Conservation (phyloP, 176 grass and related monocot species). For the Puccinellia tenuiflora region DNA sequence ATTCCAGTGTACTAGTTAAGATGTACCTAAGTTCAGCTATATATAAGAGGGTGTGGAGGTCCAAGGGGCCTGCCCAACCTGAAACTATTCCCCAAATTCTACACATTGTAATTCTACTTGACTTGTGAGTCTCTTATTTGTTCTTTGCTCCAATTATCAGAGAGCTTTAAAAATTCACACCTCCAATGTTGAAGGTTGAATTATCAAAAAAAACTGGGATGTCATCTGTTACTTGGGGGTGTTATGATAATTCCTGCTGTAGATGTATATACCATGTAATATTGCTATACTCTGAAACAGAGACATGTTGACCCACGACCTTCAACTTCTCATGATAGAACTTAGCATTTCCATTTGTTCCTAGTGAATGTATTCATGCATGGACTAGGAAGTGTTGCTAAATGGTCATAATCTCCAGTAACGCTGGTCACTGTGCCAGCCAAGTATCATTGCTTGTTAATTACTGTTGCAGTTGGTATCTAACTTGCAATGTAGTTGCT, state of each 20-base stretch:
- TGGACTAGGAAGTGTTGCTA: not conserved
- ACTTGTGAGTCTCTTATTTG: not conserved
- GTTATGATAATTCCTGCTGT: not conserved
- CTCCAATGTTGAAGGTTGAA: not conserved
- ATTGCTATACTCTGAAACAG: not conserved
- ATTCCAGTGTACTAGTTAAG: too few relatives aligned
- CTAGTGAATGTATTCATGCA: not conserved
- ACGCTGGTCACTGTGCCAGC: not conserved
- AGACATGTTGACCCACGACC: not conserved
- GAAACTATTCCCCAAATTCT: too few relatives aligned
- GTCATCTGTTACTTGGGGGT: not conserved
- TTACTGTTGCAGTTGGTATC: not conserved
- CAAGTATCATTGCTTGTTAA: not conserved
- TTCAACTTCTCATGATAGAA: conserved; percentile 5
- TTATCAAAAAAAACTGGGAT: not conserved
- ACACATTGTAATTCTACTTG: not conserved
- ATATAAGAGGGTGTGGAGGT: too few relatives aligned
- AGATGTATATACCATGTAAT: not conserved
- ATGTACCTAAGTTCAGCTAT: too few relatives aligned
- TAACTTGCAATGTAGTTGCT: not conserved
- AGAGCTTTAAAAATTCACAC: not conserved
- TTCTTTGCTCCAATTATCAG: not conserved
- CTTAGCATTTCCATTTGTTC: not conserved
- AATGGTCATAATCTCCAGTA: not conserved
- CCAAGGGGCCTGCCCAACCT: too few relatives aligned